Conservation (phyloP, 768 basidiomycete genomes). For the Russula sp. region DNA sequence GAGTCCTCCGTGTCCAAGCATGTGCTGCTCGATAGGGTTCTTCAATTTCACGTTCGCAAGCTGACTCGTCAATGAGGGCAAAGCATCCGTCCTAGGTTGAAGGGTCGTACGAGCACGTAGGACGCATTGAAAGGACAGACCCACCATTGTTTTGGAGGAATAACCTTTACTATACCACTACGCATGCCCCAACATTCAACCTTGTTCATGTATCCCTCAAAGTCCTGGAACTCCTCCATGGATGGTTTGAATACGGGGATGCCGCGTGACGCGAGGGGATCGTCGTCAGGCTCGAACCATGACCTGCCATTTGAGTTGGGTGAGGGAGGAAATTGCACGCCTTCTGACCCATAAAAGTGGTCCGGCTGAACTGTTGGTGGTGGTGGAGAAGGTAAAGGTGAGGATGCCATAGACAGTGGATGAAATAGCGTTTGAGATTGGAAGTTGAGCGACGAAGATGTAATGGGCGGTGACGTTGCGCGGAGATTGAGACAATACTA, state of each 20-base stretch:
- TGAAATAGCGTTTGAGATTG: slow-evolving; percentile 21
- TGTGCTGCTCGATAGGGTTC: slow-evolving; percentile 89
- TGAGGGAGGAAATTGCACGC: slow-evolving; percentile 42
- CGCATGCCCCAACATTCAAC: slow-evolving; percentile 86
- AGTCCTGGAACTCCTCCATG: slow-evolving; percentile 86
- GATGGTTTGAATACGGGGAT: slow-evolving; percentile 96
- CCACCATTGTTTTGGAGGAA: slow-evolving; percentile 92
- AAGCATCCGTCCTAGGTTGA: slow-evolving; percentile 50
- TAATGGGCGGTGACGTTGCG: background rate
- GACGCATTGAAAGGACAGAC: slow-evolving; percentile 26
- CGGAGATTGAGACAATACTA: background rate
- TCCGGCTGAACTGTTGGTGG: slow-evolving; percentile 60
- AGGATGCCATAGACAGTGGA: slow-evolving; percentile 32
- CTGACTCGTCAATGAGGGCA: slow-evolving; percentile 67
- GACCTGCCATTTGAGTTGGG: slow-evolving; percentile 54
- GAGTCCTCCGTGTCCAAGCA: slow-evolving; percentile 78
- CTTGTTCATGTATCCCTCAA: slow-evolving; percentile 81
- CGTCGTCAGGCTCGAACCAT: slow-evolving; percentile 73
- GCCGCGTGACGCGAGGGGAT: slow-evolving; percentile 75
- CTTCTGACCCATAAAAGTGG: slow-evolving; percentile 69
- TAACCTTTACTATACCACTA: slow-evolving; percentile 93
- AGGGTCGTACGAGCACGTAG: slow-evolving; percentile 22
- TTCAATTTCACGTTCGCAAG: slow-evolving; percentile 71
- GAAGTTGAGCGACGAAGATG: background rate
- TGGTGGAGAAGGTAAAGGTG: slow-evolving; percentile 42